Percentiles rank a stretch among this genome's conserved stretches.
These are phyloP conservation scores for Aspergillus felis DNA, from an alignment of 2,329 filamentous ascomycete species.

Conservation along the genomic window DNA sequence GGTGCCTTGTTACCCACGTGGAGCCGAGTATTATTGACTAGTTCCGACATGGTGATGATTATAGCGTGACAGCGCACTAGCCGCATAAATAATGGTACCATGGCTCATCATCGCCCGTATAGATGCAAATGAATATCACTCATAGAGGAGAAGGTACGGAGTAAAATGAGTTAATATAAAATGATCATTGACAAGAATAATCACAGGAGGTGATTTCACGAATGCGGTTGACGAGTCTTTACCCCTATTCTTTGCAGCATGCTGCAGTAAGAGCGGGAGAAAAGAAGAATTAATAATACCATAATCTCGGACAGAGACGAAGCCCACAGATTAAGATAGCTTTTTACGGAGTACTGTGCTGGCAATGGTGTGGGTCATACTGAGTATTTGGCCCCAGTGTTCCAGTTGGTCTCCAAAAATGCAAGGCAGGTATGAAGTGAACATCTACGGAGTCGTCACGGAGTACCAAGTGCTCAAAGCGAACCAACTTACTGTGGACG, in stretches of 20 bases:
- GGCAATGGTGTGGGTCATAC: neutral
- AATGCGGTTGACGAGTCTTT: neutral
- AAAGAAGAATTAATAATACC: neutral
- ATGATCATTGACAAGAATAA: neutral
- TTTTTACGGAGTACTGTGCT: neutral
- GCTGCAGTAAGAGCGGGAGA: neutral
- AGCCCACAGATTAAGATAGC: neutral
- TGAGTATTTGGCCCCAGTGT: neutral
- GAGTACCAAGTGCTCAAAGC: neutral
- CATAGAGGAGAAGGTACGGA: neutral
- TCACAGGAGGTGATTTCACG: neutral
- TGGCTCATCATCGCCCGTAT: neutral
- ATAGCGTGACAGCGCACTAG: neutral
- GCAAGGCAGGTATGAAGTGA: neutral
- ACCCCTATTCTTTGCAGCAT: neutral
- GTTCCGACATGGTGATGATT: neutral
- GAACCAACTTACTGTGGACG: neutral
- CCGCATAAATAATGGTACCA: neutral
- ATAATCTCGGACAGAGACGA: too few relatives aligned
- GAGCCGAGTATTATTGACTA: neutral
- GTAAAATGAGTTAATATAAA: neutral
- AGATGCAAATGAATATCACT: neutral
- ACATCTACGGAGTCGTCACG: neutral
- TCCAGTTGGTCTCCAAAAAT: neutral
- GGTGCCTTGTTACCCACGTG: neutral